Conservation (phyloP, 148 eudicot genomes). For the Camellia granthamiana region DNA sequence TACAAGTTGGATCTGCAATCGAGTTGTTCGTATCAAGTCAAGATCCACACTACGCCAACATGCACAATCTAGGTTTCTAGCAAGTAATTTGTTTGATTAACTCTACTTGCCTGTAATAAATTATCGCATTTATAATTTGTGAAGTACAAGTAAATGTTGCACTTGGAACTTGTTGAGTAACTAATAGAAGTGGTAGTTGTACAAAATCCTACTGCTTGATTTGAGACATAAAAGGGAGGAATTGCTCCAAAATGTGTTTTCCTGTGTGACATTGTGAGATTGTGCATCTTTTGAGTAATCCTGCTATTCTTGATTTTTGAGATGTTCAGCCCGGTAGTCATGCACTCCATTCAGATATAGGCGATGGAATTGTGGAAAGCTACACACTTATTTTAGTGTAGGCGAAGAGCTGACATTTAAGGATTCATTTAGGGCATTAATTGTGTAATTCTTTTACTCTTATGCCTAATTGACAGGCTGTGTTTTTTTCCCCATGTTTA, state of each 20-base stretch:
- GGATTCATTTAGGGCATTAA: neutral
- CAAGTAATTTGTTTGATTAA: neutral
- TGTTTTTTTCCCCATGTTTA: neutral
- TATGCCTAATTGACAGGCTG: neutral
- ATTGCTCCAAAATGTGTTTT: neutral
- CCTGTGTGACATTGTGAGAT: neutral
- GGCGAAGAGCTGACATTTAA: neutral
- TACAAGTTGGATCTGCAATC: no score
- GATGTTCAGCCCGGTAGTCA: neutral
- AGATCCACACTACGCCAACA: no score
- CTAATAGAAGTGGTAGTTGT: neutral
- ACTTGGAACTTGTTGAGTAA: neutral
- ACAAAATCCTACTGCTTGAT: neutral
- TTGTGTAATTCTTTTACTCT: neutral
- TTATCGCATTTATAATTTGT: neutral
- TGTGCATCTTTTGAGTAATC: neutral
- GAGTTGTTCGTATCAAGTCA: no score
- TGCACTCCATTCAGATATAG: neutral
- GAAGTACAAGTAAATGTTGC: neutral
- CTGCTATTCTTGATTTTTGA: neutral
- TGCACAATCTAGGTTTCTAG: neutral
- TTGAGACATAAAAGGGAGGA: neutral
- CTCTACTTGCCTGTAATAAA: no score
- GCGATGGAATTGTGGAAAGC: neutral
- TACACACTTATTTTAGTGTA: neutral